phyloP scores from a whole-genome alignment of 495 filamentous ascomycete species.

The Neurospora sp. region DNA sequence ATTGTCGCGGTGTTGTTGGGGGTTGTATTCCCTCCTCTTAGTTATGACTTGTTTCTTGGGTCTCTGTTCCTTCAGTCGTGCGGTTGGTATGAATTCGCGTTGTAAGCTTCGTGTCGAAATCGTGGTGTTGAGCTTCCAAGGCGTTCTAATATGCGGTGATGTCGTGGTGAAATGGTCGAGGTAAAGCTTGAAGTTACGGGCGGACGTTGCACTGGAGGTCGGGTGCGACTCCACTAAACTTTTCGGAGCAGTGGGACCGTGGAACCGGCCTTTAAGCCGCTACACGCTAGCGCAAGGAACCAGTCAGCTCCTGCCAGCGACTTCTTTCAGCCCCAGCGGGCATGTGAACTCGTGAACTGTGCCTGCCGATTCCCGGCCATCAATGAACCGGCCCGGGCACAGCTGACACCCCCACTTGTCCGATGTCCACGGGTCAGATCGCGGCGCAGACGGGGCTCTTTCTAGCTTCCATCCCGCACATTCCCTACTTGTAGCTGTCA shows the following conservation, averaged over 20 bases:
- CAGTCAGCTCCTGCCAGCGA: not conserved
- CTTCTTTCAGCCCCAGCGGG: not conserved
- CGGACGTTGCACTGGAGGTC: not conserved
- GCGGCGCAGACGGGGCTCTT: not conserved
- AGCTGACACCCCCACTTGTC: not conserved
- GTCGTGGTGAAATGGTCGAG: not conserved
- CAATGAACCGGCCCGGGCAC: not conserved
- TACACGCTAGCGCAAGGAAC: not conserved
- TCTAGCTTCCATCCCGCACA: not conserved
- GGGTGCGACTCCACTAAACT: not conserved
- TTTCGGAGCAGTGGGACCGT: not conserved
- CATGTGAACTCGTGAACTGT: not conserved
- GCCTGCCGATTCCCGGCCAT: not conserved
- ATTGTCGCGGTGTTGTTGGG: conserved; percentile 39
- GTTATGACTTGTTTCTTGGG: no score
- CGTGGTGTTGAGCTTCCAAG: not conserved
- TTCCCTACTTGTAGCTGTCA: not conserved
- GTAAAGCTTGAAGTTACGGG: not conserved
- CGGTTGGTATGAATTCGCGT: not conserved
- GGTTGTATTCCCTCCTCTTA: not conserved
- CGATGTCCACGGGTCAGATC: not conserved
- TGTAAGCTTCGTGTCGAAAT: not conserved
- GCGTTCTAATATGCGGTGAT: not conserved
- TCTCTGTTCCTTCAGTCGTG: not conserved
- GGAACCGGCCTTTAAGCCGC: not conserved